These are phyloP conservation scores for Aspergillus biplanus DNA, from an alignment of 495 filamentous ascomycete species.

Conservation along the genomic window DNA sequence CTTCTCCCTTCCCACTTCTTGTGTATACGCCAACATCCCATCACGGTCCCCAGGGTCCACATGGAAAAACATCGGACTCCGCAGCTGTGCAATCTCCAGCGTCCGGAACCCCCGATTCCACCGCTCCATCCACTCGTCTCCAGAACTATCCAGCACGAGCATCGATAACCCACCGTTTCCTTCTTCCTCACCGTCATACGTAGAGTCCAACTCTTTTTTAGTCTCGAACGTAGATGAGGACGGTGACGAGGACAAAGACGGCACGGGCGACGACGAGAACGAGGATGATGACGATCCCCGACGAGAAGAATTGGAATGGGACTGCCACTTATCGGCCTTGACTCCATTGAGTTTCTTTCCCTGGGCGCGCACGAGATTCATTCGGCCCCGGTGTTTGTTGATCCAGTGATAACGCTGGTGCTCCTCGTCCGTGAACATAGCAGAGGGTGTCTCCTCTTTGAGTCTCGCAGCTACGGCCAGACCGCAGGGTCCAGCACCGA, in stretches of 20 bases:
- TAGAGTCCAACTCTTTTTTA: conserved; percentile 10
- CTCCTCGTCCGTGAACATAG: conserved; percentile 68
- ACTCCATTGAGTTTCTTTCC: conserved; percentile 33
- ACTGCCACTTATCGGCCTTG: conserved; percentile 37
- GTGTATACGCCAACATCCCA: conserved; percentile 62
- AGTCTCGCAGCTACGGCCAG: conserved; percentile 63
- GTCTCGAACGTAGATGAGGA: conserved; percentile 35
- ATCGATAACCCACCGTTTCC: conserved; percentile 20
- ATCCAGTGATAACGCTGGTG: conserved; percentile 70
- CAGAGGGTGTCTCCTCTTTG: conserved; percentile 62
- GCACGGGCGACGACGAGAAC: conserved; percentile 26
- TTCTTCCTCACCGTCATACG: neutral
- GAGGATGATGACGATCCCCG: conserved; percentile 30
- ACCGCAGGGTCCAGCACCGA: conserved; percentile 67
- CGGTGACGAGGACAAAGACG: conserved; percentile 32
- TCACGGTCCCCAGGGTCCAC: conserved; percentile 66
- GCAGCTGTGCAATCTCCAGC: conserved; percentile 61
- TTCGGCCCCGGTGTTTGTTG: conserved; percentile 52
- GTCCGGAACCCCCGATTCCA: conserved; percentile 61
- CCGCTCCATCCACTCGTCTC: conserved; percentile 56
- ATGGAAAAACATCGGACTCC: conserved; percentile 72
- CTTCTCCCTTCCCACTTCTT: conserved; percentile 49
- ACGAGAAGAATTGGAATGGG: conserved; percentile 33
- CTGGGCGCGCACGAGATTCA: conserved; percentile 44
- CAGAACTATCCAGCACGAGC: conserved; percentile 57